phyloP scores from a whole-genome alignment of 331 rosid genomes.

The Cydonia oblonga region DNA sequence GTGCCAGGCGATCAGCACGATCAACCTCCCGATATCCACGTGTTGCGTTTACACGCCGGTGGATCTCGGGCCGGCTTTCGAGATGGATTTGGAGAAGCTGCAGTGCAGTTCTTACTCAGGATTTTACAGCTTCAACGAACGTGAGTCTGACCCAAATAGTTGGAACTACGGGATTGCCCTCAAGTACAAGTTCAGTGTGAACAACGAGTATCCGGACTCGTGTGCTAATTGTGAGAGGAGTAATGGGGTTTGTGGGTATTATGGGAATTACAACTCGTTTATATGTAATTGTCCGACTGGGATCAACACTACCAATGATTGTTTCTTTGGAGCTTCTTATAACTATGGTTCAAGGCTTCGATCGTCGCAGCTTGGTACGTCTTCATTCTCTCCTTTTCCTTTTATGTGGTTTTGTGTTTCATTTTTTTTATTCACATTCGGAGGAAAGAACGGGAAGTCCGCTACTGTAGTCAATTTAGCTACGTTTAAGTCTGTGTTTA shows the following conservation, averaged over 20 bases:
- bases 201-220: conserved; percentile 53
- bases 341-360: conserved; percentile 26
- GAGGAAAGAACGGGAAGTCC: accelerated
- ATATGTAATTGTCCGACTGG: conserved; percentile 78
- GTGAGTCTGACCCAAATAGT: conserved; percentile 48
- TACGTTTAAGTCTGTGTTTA: too few species aligned
- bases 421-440: neutral
- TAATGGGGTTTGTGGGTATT: conserved; percentile 62
- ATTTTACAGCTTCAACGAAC: conserved; percentile 60
- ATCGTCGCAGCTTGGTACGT: conserved; percentile 31
- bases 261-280: conserved; percentile 39
- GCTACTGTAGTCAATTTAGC: too few species aligned
- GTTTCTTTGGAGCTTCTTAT: conserved; percentile 47
- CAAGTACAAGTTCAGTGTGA: conserved; percentile 61
- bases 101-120: conserved; percentile 74
- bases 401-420: neutral
- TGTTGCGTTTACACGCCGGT: conserved; percentile 84
- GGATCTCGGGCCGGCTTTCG: conserved; percentile 70
- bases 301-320: conserved; percentile 55
- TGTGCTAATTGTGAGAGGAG: conserved; percentile 68
- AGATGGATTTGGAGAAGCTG: conserved; percentile 72
- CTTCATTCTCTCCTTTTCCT: neutral
- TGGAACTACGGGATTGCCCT: conserved; percentile 87
- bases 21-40: conserved; percentile 50
- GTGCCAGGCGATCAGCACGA: conserved; percentile 55